Conservation (phyloP, 140 eudicot species). For the Artemisia princeps region DNA sequence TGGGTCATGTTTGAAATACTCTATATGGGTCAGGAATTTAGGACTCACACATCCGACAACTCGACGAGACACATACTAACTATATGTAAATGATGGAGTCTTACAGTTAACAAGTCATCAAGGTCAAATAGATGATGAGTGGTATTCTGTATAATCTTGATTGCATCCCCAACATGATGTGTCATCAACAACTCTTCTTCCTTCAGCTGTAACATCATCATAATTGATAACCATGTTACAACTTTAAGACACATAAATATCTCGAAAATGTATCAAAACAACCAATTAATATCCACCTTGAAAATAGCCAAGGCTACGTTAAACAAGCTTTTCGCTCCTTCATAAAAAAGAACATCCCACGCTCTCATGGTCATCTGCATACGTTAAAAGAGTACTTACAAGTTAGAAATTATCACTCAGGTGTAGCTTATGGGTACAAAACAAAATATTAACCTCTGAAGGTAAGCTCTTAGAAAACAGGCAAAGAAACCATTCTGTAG, state of each 20-base stretch:
- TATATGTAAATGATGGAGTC: background rate
- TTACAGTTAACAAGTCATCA: slow-evolving; percentile 76
- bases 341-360: slow-evolving; percentile 92
- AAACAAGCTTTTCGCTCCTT: slow-evolving; percentile 75
- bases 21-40: no score
- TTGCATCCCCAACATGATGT: slow-evolving; percentile 78
- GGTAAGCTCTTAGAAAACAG: slow-evolving; percentile 91
- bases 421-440: background rate
- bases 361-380: slow-evolving; percentile 79
- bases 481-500: slow-evolving; percentile 96
- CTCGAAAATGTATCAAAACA: background rate
- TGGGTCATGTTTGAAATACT: no score
- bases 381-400: slow-evolving; percentile 3
- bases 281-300: slow-evolving; percentile 40
- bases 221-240: background rate
- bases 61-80: no score
- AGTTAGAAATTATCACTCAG: background rate
- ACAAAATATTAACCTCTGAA: slow-evolving; percentile 56
- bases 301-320: slow-evolving; percentile 84
- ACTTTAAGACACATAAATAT: background rate
- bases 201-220: slow-evolving; percentile 54
- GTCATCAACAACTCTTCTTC: slow-evolving; percentile 71
- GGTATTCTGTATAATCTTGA: slow-evolving; percentile 62
- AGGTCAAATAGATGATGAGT: slow-evolving; percentile 93
- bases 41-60: no score